phyloP scores from a whole-genome alignment of 1,139 yeast species.

The Geotrichum fermentans region DNA sequence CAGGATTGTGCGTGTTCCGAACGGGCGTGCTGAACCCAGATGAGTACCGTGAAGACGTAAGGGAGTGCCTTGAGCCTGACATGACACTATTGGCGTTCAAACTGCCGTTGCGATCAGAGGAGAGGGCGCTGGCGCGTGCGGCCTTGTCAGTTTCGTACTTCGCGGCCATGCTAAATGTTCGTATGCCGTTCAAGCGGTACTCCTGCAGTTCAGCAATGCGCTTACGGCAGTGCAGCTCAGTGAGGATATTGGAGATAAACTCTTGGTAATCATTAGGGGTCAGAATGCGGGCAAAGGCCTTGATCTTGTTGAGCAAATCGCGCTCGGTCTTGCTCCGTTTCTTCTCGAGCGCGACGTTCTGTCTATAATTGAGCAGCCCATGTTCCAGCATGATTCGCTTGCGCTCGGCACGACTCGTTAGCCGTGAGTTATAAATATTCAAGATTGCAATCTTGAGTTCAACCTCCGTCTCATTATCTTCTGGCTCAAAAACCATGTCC shows the following conservation, averaged over 20 bases:
- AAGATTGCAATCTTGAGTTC: constrained; percentile 74
- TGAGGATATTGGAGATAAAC: constrained; percentile 65
- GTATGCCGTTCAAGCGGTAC: constrained; percentile 87
- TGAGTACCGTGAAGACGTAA: constrained; percentile 16
- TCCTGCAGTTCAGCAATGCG: constrained; percentile 86
- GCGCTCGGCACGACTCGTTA: constrained; percentile 88
- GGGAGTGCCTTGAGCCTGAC: constrained; percentile 15
- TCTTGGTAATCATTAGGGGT: constrained; percentile 73
- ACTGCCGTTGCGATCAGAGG: constrained; percentile 11
- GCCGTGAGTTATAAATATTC: constrained; percentile 82
- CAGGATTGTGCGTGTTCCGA: not conserved
- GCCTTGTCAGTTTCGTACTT: constrained; percentile 86
- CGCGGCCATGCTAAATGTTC: constrained; percentile 74
- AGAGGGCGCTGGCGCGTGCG: constrained; percentile 34
- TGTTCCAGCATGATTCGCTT: constrained; percentile 77
- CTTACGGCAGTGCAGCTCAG: constrained; percentile 72
- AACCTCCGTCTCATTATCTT: constrained; percentile 80
- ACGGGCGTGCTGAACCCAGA: constrained; percentile 9
- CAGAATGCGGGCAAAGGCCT: constrained; percentile 78
- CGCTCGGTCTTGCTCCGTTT: constrained; percentile 84
- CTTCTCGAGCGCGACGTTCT: constrained; percentile 70
- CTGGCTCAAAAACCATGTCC: constrained; percentile 93
- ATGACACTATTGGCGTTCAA: not conserved
- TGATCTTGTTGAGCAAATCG: constrained; percentile 66
- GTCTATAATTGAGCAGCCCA: constrained; percentile 75